These are phyloP conservation scores for Stephania cephalantha DNA, from an alignment of 164 flowering plant species.

Conservation along the genomic window DNA sequence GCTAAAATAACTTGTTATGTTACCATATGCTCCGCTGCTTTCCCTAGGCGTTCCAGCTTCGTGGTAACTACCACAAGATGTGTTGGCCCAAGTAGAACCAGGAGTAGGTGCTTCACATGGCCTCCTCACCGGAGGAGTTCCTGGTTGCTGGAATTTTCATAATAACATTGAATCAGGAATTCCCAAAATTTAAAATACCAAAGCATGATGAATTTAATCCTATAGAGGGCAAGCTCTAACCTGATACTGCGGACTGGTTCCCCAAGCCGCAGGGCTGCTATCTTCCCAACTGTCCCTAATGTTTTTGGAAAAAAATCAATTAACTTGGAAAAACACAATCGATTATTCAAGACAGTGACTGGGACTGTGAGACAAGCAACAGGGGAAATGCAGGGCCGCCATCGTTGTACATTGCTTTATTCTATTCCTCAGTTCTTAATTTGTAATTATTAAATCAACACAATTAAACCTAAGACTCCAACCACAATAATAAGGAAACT, in stretches of 20 bases:
- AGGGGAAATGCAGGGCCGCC: too few relatives aligned
- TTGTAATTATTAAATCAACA: too few relatives aligned
- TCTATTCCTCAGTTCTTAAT: too few relatives aligned
- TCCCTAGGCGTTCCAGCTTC: constrained; percentile 98
- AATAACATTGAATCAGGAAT: background rate
- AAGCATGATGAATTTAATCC: background rate
- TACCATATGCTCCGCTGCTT: constrained; percentile 74
- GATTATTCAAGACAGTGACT: too few relatives aligned
- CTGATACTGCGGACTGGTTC: constrained; percentile 90
- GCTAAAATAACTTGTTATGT: background rate
- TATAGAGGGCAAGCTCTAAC: constrained; percentile 26
- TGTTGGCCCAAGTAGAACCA: constrained; percentile 91
- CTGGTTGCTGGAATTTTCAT: constrained; percentile 48
- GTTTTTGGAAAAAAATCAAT: background rate
- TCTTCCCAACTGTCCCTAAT: constrained; percentile 97
- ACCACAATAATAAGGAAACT: too few relatives aligned
- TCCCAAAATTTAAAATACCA: background rate
- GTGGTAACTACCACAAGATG: constrained; percentile 75
- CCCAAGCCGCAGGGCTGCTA: constrained; percentile 94
- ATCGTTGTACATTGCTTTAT: too few relatives aligned
- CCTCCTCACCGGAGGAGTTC: constrained; percentile 75
- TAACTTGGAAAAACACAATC: too few relatives aligned
- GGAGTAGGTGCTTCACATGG: constrained; percentile 97
- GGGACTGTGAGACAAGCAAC: too few relatives aligned
- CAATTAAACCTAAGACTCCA: too few relatives aligned